Evolutionary conservation across 352 stramenopile genomes (phyloP).

Genomic region (Pythium aphanidermatum): DNA sequence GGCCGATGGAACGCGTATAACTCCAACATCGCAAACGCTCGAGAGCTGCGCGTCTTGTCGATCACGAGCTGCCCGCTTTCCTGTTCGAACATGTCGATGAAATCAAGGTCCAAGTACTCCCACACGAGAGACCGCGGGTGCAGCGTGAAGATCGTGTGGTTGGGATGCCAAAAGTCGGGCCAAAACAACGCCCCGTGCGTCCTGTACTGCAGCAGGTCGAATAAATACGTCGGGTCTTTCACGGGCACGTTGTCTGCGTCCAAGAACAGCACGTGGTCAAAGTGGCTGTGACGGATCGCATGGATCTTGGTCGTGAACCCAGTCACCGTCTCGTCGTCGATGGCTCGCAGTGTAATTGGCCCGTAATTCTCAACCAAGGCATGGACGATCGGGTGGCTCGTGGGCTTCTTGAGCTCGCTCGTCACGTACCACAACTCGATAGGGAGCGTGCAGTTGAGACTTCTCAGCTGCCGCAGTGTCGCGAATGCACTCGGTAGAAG

Average conservation of each 20-base stretch:
- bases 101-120: slow-evolving; percentile 52
- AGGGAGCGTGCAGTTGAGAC: slow-evolving; percentile 40
- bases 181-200: slow-evolving; percentile 55
- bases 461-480: slow-evolving; percentile 42
- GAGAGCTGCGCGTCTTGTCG: slow-evolving; percentile 28
- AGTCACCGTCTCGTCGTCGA: slow-evolving; percentile 33
- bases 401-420: slow-evolving; percentile 8
- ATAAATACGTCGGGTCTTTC: slow-evolving; percentile 60
- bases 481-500: slow-evolving; percentile 64
- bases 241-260: slow-evolving; percentile 67
- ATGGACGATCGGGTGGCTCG: slow-evolving; percentile 14
- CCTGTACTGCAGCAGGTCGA: slow-evolving; percentile 37
- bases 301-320: slow-evolving; percentile 69
- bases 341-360: slow-evolving; percentile 38
- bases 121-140: slow-evolving; percentile 51
- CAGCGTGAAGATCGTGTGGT: slow-evolving; percentile 69
- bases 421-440: slow-evolving; percentile 64
- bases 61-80: slow-evolving; percentile 75
- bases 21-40: slow-evolving; percentile 45
- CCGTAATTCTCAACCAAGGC: slow-evolving; percentile 29
- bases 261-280: slow-evolving; percentile 69
- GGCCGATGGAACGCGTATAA: slow-evolving; percentile 60
- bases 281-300: slow-evolving; percentile 54
- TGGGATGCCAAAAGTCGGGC: slow-evolving; percentile 73
- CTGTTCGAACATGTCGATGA: slow-evolving; percentile 76